phyloP scores from a whole-genome alignment of 2,329 filamentous ascomycete genomes.

The Periconia sp. region DNA sequence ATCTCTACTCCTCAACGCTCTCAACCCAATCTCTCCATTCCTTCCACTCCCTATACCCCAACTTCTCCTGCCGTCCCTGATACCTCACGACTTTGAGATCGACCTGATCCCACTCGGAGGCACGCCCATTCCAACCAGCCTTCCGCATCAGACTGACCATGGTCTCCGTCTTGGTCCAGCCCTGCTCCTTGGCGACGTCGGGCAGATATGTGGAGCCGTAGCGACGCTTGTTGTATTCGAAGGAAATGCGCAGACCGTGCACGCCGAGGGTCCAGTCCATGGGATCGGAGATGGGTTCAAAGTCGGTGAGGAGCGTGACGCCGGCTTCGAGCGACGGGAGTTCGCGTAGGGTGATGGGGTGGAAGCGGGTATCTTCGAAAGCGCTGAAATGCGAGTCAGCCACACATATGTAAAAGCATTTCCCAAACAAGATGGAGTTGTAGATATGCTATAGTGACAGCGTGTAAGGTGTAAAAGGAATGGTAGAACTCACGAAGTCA shows the following conservation, averaged over 20 bases:
- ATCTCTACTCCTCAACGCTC: conserved; percentile 18
- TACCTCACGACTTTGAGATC: conserved; percentile 80
- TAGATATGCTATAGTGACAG: neutral
- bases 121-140: conserved; percentile 79
- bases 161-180: conserved; percentile 92
- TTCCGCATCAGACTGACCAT: conserved; percentile 89
- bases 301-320: conserved; percentile 83
- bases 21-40: conserved; percentile 76
- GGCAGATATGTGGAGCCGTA: conserved; percentile 90
- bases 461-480: neutral
- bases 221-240: conserved; percentile 70
- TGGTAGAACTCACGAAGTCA: conserved; percentile 65
- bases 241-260: conserved; percentile 86
- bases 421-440: neutral
- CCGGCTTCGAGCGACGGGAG: conserved; percentile 43
- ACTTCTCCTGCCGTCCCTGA: conserved; percentile 75
- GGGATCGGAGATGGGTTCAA: conserved; percentile 71
- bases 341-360: conserved; percentile 53
- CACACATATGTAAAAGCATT: neutral
- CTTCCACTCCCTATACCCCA: conserved; percentile 74
- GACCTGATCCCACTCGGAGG: conserved; percentile 72
- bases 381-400: conserved; percentile 46
- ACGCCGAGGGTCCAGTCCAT: conserved; percentile 85
- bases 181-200: conserved; percentile 87
- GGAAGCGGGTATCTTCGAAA: conserved; percentile 65